Base-by-base conservation (phyloP, 345 rosid genomes). In the Eucalyptus melliodora region DNA sequence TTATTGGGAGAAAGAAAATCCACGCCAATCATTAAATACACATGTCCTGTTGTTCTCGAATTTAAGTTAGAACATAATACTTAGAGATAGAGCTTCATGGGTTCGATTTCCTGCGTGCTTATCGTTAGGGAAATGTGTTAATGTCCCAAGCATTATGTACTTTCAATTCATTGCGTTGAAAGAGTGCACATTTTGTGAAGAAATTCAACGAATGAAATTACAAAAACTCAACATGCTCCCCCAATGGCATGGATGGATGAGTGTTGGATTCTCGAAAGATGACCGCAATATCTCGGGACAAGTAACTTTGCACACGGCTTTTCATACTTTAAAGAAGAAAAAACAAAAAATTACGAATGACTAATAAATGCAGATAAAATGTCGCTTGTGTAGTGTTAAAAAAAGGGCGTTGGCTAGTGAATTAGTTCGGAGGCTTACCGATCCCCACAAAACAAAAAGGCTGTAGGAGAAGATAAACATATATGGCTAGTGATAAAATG, bases 191-290 rank as follows among this genome's bases (percentile, higher is more conserved):
- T 27, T 27, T 11, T 27, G 67, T 60, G 31, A 60, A 26, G 31
- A 60, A 27, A 65, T 7, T n/a, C 37, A n/a, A 14, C 3, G 37
- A n/a, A n/a, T n/a, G 21, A n/a, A 65, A 65, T 65, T 65, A n/a
- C 1, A 65, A 1, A 65, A 8, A n/a, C 40, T 65, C 19, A 14
- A n/a, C 21, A 26, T 13, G 4, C 8, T 60, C 31, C 31, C 0
- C 2, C 4, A 1, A 30, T 13, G 16, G 2, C n/a, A 30, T 6
- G 16, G 2, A 13, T 5, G 31, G 31, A 27, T 3, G 6, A 62
- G 40, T 31, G 2, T n/a, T 31, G 31, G 21, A 7, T 65, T 65
- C 40, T 65, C 11, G 1, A 65, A 65, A n/a, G 37, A 65, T 12
- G 37, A 4, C 19, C 19, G 8, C 8, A 7, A 4, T 21, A 72